Base-by-base conservation (phyloP, 2,329 filamentous ascomycete genomes). In the Xylaria hypoxylon region DNA sequence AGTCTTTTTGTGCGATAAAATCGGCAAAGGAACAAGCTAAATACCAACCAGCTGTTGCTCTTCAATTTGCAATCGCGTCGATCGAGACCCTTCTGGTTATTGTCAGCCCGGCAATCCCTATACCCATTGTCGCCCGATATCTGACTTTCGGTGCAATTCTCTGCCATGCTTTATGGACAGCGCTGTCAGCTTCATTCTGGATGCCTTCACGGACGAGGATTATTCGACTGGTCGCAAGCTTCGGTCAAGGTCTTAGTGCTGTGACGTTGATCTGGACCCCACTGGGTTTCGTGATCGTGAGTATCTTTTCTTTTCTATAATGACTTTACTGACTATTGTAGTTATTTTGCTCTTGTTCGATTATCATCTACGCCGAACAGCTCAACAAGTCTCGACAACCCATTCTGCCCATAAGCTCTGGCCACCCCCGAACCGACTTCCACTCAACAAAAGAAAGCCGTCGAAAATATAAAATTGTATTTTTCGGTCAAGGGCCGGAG, bases 131-230 rank as follows among this genome's bases (percentile, higher is more conserved):
- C 7, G n/a, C 22, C 3, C 15, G 13, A 10, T 62, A 62, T 50
- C 24, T 67, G 33, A 67, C 35, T 3, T n/a, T 67, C 15, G 48
- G 31, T 15, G 35, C 42, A 8, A 56, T 63, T 19, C 11, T 56
- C n/a, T 53, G 24, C n/a, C 64, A 67, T 24, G 19, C 55, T 13
- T 2, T 67, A 4, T 67, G 64, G 64, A 67, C 64, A 38, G 13
- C 53, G 13, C 13, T 62, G 4, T 62, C 55, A 28, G 26, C 53
- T 26, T 51, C 40, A 38, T 59, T 28, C 24, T 67, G 59, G 59
- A 44, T 17, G 2, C 53, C 53, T 28, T 48, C 24, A 24, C 40
- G 35, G 48, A 44, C 22, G 19, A 45, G 48, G 15, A 33, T 26
- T 1, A 2, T 67, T 17, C 55, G 64, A 15, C 44, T 62, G n/a